phyloP scores from a whole-genome alignment of 2,329 filamentous ascomycete genomes.

The Phoma sp. region DNA sequence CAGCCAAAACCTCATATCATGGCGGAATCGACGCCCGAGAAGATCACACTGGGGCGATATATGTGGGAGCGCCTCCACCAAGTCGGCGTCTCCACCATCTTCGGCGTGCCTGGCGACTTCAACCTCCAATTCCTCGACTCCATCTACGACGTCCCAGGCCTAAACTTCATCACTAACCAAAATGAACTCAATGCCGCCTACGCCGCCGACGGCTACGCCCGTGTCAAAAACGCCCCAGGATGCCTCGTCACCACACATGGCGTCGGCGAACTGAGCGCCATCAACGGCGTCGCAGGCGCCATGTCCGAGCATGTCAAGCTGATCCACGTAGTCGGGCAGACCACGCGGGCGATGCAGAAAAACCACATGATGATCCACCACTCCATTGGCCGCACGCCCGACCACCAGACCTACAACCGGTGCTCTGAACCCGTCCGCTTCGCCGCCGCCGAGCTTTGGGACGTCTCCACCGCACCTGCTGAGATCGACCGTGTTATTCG shows the following conservation, averaged over 20 bases:
- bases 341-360: constrained; percentile 50
- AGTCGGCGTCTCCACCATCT: constrained; percentile 49
- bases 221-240: constrained; percentile 58
- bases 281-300: constrained; percentile 54
- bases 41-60: constrained; percentile 51
- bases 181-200: constrained; percentile 66
- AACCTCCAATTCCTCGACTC: constrained; percentile 50
- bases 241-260: constrained; percentile 65
- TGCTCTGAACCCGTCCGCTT: constrained; percentile 47
- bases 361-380: constrained; percentile 55
- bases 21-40: constrained; percentile 24
- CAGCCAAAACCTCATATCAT: neutral
- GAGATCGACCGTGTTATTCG: constrained; percentile 54
- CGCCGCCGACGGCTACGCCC: constrained; percentile 63
- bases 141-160: constrained; percentile 48
- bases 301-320: constrained; percentile 53
- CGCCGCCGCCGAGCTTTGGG: constrained; percentile 51
- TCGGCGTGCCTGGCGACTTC: constrained; percentile 48
- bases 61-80: constrained; percentile 52
- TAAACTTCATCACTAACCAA: constrained; percentile 58
- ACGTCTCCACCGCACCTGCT: constrained; percentile 46
- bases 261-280: constrained; percentile 59
- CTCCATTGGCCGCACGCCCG: constrained; percentile 50
- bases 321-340: constrained; percentile 56
- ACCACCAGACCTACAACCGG: constrained; percentile 52